phyloP scores from a whole-genome alignment of 2,329 filamentous ascomycete species.

The Tolypocladium pustulatum region DNA sequence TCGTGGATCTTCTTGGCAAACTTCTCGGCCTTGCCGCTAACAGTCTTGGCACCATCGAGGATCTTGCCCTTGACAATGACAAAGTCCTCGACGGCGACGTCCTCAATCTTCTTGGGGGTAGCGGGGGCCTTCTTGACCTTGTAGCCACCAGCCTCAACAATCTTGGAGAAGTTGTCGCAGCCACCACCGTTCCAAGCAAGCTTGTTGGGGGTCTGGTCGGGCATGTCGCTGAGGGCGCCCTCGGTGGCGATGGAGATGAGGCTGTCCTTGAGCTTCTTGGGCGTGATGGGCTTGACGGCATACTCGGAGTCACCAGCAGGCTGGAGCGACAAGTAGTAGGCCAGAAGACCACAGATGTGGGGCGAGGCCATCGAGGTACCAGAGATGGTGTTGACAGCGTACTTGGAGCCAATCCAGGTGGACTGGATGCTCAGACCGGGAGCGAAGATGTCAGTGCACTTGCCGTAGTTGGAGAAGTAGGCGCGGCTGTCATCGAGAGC shows the following conservation, averaged over 20 bases:
- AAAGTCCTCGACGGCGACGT: constrained; percentile 51
- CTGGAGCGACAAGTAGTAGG: constrained; percentile 96
- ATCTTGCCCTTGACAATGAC: constrained; percentile 46
- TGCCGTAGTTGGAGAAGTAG: constrained; percentile 99
- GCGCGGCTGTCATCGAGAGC: constrained; percentile 90
- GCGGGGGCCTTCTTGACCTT: constrained; percentile 35
- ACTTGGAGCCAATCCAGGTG: constrained; percentile 95
- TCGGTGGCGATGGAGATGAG: constrained; percentile 75
- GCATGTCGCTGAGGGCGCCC: constrained; percentile 70
- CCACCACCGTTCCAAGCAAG: constrained; percentile 99
- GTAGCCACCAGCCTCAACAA: constrained; percentile 66
- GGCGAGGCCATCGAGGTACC: constrained; percentile 99
- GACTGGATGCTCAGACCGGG: constrained; percentile 94
- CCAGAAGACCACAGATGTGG: constrained; percentile 89
- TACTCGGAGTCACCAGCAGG: constrained; percentile 84
- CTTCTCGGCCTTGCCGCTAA: constrained; percentile 48
- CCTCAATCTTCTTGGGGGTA: constrained; percentile 49
- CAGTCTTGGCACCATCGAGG: constrained; percentile 39
- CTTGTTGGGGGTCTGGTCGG: constrained; percentile 79
- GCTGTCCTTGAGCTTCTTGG: constrained; percentile 86
- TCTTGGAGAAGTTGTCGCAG: constrained; percentile 78
- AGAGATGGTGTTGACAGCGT: constrained; percentile 97
- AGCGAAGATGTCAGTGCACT: constrained; percentile 98
- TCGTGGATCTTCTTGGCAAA: constrained; percentile 53
- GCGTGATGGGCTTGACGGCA: constrained; percentile 79